Evolutionary conservation across 108 stramenopile genomes (phyloP).

Genomic region (Aureococcus anophagefferens): DNA sequence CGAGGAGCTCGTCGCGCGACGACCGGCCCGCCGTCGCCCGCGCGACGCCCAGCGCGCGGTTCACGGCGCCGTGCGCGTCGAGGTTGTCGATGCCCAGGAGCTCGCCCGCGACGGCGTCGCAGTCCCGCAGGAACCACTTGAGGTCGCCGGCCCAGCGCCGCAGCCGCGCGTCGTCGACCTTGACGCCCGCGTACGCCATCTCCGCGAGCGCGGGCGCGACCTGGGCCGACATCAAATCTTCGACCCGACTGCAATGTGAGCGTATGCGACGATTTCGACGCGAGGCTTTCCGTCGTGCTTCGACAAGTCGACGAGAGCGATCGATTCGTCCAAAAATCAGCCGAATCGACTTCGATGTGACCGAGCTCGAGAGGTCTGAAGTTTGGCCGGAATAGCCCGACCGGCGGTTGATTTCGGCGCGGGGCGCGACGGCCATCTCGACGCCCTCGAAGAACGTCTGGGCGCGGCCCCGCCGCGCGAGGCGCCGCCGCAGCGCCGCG

Average conservation of each 20-base stretch:
- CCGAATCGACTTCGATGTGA: no score
- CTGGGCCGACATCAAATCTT: no score
- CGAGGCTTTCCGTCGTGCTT: no score
- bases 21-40: neutral
- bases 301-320: no score
- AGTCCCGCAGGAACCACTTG: neutral
- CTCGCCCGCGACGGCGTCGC: neutral
- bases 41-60: neutral
- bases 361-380: no score
- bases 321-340: no score
- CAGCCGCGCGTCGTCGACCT: neutral
- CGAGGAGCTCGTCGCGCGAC: neutral
- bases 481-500: no score
- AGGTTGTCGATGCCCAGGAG: neutral
- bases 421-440: no score
- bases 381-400: no score
- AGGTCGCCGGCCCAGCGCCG: neutral
- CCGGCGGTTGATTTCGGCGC: no score
- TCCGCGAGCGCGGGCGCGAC: neutral
- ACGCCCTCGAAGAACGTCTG: neutral
- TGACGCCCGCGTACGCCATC: neutral
- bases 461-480: neutral
- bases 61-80: neutral
- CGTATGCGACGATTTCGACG: no score
- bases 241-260: no score